These are phyloP conservation scores for Crithidia thermophila DNA, from an alignment of 208 protist species.

Conservation along the genomic window DNA sequence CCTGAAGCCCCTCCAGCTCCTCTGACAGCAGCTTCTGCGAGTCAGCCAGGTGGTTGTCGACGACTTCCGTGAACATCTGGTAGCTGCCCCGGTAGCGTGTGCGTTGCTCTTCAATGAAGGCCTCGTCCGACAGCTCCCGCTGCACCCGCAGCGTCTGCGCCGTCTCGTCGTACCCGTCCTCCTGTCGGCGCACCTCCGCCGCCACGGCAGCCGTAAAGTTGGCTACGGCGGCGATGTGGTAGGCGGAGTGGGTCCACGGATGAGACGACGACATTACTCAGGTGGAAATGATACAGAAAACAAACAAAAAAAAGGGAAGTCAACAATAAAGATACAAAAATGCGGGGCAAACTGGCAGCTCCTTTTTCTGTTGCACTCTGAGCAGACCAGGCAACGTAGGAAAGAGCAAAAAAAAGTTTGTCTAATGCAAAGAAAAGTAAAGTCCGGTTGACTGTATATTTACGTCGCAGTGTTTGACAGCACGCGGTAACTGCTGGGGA, in stretches of 20 bases:
- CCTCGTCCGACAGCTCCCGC: neutral
- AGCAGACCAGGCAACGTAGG: too few relatives aligned
- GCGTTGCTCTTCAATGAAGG: neutral
- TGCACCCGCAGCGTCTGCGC: slow-evolving; percentile 4
- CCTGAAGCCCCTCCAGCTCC: slow-evolving; percentile 8
- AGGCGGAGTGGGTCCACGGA: slow-evolving; percentile 28
- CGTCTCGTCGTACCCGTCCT: slow-evolving; percentile 33
- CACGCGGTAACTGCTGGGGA: too few relatives aligned
- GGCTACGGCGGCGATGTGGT: slow-evolving; percentile 9
- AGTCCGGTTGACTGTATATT: too few relatives aligned
- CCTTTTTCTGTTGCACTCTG: too few relatives aligned
- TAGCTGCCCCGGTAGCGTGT: slow-evolving; percentile 10
- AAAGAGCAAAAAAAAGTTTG: too few relatives aligned
- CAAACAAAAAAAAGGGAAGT: neutral
- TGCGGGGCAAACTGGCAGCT: too few relatives aligned
- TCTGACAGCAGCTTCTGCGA: slow-evolving; percentile 14
- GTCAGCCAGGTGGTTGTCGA: slow-evolving; percentile 9
- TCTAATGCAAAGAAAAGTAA: too few relatives aligned
- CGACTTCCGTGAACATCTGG: slow-evolving; percentile 6
- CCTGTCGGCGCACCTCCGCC: slow-evolving; percentile 40
- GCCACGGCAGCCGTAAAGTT: slow-evolving; percentile 22
- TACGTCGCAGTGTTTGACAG: too few relatives aligned
- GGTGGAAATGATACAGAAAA: neutral
- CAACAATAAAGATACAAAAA: neutral
- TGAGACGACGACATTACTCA: neutral